Evolutionary conservation across 306 rosid species (phyloP).

Genomic region (Gillenia trifoliata): DNA sequence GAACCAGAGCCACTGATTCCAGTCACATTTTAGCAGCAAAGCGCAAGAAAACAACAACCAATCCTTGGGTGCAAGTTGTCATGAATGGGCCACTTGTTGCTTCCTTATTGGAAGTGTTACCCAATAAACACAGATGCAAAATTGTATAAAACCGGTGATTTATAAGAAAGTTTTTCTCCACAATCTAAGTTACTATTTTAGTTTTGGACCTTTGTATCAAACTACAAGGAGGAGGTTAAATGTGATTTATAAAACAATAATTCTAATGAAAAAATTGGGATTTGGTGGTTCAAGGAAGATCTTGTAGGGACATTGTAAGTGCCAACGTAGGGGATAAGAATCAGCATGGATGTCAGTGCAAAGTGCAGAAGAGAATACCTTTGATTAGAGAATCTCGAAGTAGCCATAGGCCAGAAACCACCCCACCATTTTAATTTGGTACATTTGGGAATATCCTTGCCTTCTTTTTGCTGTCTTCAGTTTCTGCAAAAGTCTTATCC

Average conservation of each 20-base stretch:
- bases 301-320: conserved; percentile 16
- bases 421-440: neutral
- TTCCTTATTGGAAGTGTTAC: neutral
- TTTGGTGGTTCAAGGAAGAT: conserved; percentile 28
- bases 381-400: conserved; percentile 3
- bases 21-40: neutral
- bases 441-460: conserved; percentile 16
- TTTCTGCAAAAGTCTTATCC: neutral
- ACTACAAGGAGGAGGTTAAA: neutral
- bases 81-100: neutral
- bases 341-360: conserved; percentile 38
- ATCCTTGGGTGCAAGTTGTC: conserved; percentile 9
- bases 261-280: neutral
- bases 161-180: neutral
- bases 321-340: conserved; percentile 12
- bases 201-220: neutral
- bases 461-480: conserved; percentile 3
- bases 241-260: neutral
- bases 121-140: neutral
- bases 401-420: neutral
- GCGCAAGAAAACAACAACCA: neutral
- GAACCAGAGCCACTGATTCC: neutral
- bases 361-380: conserved; percentile 11
- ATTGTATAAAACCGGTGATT: neutral
- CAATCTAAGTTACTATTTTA: neutral